Evolutionary conservation across 75 land plant species (phyloP).

Genomic region (Selaginella tamariscina): DNA sequence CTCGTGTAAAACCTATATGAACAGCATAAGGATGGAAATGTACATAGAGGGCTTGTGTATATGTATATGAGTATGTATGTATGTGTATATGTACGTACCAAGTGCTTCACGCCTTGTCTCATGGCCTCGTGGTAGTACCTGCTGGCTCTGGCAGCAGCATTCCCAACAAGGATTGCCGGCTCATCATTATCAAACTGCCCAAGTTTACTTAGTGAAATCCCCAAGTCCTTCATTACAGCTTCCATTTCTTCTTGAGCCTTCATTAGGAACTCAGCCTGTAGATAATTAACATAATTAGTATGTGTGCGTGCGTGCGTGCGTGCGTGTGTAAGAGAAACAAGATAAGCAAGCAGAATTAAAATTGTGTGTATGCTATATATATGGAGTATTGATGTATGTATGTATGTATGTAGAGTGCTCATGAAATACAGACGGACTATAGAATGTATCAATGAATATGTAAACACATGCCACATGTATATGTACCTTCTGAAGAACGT

Average conservation of each 20-base stretch:
- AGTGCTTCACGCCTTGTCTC: conserved; percentile 63
- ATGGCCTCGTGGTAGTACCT: conserved; percentile 64
- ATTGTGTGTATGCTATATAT: no score
- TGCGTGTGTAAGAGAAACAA: no score
- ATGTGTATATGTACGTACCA: conserved; percentile 55
- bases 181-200: conserved; percentile 76
- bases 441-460: background rate
- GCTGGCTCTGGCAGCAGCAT: conserved; percentile 86
- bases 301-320: no score
- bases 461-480: background rate
- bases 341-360: no score
- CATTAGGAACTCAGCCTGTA: conserved; percentile 76
- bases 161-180: conserved; percentile 53
- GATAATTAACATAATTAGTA: no score
- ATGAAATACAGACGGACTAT: no score
- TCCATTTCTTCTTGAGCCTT: conserved; percentile 89
- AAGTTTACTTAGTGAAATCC: conserved; percentile 67
- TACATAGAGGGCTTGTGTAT: no score
- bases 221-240: conserved; percentile 86
- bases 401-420: no score
- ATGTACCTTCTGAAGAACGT: background rate
- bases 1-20: no score
- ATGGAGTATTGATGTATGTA: no score
- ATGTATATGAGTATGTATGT: no score
- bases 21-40: no score